A percentile compares a stretch with the other conserved stretches of the same genome.
phyloP scores from a whole-genome alignment of 1,139 yeast species.

The Entelexis sorbosivorans region DNA sequence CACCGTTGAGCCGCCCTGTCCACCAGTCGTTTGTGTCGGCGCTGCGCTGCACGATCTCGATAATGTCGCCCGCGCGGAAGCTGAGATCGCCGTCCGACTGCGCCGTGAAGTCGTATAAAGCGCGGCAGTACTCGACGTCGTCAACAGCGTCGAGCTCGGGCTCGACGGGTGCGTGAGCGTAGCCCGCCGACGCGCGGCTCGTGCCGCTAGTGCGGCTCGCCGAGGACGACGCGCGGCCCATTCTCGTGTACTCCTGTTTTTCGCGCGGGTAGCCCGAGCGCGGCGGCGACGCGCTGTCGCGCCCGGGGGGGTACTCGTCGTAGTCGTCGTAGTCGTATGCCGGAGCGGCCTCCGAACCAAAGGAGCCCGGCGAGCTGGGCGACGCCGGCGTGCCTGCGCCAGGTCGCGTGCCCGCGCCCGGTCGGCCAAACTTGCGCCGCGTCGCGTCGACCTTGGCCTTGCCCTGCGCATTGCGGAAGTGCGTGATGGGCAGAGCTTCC shows the following conservation, averaged over 20 bases:
- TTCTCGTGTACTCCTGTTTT: slow-evolving; percentile 22
- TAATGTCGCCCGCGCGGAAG: slow-evolving; percentile 78
- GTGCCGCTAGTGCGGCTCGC: background rate
- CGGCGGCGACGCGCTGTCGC: background rate
- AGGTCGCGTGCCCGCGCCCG: slow-evolving; percentile 11
- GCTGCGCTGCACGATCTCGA: slow-evolving; percentile 72
- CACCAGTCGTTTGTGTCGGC: slow-evolving; percentile 92
- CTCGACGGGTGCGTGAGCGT: background rate
- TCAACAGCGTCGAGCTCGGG: background rate
- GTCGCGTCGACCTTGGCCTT: slow-evolving; percentile 74
- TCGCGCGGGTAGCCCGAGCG: slow-evolving; percentile 5
- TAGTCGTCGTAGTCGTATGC: slow-evolving; percentile 4
- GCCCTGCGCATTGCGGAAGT: slow-evolving; percentile 82
- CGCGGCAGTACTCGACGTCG: slow-evolving; percentile 49
- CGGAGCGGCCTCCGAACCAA: background rate
- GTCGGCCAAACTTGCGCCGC: slow-evolving; percentile 58
- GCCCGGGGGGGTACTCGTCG: background rate
- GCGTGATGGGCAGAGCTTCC: slow-evolving; percentile 67
- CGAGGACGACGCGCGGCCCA: background rate
- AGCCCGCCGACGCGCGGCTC: background rate
- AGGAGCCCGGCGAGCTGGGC: background rate
- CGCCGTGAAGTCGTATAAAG: slow-evolving; percentile 65
- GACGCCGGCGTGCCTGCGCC: background rate
- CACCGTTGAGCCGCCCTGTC: slow-evolving; percentile 87
- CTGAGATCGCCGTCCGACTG: slow-evolving; percentile 84